A percentile compares a stretch with the other conserved stretches of the same genome.
Evolutionary conservation across 306 rosid genomes (phyloP).

Genomic region (Lathyrus tuberosus): DNA sequence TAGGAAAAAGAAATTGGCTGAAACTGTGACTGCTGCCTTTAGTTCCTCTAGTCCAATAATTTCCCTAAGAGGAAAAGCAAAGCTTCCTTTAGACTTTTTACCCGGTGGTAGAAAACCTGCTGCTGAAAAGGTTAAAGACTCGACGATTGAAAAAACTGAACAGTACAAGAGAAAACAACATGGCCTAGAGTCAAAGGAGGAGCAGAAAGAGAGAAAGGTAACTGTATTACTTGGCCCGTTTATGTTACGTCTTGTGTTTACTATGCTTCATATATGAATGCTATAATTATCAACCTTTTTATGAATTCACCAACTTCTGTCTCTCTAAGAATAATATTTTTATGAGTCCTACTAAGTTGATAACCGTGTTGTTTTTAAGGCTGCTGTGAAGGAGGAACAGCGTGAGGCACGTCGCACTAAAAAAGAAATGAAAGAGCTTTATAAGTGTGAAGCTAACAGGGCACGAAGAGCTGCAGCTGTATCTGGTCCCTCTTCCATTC

Average conservation of each 20-base stretch:
- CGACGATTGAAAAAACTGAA: conserved; percentile 48
- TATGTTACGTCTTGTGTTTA: background rate
- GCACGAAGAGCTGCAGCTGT: conserved; percentile 85
- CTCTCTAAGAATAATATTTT: conserved; percentile 11
- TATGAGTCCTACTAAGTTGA: background rate
- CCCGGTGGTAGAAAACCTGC: conserved; percentile 56
- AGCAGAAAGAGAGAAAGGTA: conserved; percentile 93
- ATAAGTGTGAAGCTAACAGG: conserved; percentile 68
- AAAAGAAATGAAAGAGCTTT: conserved; percentile 83
- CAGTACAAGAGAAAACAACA: conserved; percentile 67
- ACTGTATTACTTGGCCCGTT: conserved; percentile 4
- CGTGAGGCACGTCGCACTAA: conserved; percentile 79
- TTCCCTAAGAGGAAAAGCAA: conserved; percentile 77
- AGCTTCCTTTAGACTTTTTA: conserved; percentile 76
- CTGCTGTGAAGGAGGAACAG: conserved; percentile 83
- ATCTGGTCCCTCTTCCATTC: conserved; percentile 79
- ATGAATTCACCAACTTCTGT: conserved; percentile 1
- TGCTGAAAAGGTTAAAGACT: conserved; percentile 54
- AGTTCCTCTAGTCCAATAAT: conserved; percentile 58
- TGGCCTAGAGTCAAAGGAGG: conserved; percentile 82
- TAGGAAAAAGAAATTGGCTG: conserved; percentile 77
- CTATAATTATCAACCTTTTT: conserved; percentile 9
- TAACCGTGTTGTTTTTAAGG: conserved; percentile 43
- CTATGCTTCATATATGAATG: conserved; percentile 21
- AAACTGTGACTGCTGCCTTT: conserved; percentile 59